Evolutionary conservation across 768 basidiomycete species (phyloP).

Genomic region (Lactarius pseudohatsudake): DNA sequence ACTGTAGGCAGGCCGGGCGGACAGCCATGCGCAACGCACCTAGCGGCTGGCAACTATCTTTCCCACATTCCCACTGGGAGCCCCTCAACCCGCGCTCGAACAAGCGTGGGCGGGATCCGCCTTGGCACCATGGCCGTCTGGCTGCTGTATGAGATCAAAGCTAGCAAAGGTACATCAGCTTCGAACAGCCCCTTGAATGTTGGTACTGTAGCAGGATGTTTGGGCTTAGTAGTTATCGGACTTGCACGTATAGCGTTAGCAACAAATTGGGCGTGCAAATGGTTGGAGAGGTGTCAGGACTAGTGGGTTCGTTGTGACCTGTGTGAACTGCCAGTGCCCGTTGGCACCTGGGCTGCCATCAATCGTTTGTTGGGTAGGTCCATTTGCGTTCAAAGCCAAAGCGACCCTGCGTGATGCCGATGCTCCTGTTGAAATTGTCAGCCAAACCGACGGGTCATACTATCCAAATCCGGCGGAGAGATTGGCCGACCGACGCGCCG

Average conservation of each 20-base stretch:
- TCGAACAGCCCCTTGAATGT: background rate
- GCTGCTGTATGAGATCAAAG: constrained; percentile 1
- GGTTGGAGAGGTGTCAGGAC: background rate
- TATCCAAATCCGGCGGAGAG: background rate
- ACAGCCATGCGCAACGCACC: constrained; percentile 8
- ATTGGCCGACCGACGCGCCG: background rate
- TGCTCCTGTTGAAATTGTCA: background rate
- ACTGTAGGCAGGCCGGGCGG: background rate
- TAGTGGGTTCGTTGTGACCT: background rate
- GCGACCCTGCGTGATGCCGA: background rate
- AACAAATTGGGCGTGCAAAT: background rate
- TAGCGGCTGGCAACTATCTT: background rate
- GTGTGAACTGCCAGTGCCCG: background rate
- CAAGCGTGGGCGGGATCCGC: background rate
- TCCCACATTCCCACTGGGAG: background rate
- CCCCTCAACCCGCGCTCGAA: background rate
- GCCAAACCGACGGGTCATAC: background rate
- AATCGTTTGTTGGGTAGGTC: background rate
- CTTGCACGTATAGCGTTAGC: background rate
- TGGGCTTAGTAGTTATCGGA: background rate
- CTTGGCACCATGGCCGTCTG: background rate
- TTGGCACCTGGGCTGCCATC: background rate
- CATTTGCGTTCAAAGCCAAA: background rate
- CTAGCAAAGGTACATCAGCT: background rate
- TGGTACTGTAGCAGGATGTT: background rate